These are phyloP conservation scores for Sporothrix euskadiensis DNA, from an alignment of 2,329 filamentous ascomycete species.

Conservation along the genomic window DNA sequence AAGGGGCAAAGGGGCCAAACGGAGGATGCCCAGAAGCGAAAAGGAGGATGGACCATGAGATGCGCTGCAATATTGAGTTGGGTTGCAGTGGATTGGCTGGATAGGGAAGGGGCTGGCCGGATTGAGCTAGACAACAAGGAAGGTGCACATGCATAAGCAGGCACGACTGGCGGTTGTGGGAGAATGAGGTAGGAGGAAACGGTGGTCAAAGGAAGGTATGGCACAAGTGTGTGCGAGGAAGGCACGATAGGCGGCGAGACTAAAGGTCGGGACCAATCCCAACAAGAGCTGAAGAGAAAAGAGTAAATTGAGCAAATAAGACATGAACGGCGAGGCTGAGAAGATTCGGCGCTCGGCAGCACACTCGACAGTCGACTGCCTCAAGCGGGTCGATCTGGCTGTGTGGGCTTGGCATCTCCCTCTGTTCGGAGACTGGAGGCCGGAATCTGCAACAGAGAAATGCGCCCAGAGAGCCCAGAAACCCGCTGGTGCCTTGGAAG, in stretches of 20 bases:
- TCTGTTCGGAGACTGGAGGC: neutral
- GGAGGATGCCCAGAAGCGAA: neutral
- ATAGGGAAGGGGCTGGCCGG: neutral
- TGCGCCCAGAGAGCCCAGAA: neutral
- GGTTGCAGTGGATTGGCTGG: neutral
- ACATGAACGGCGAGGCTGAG: neutral
- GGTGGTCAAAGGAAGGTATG: neutral
- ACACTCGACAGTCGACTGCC: neutral
- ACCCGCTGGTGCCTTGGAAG: neutral
- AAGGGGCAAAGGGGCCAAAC: neutral
- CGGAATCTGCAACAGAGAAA: neutral
- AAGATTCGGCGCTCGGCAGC: neutral
- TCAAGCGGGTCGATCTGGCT: neutral
- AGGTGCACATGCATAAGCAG: no score
- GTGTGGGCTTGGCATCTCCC: neutral
- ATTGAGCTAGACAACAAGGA: neutral
- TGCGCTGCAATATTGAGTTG: constrained; percentile 5
- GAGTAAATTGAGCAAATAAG: neutral
- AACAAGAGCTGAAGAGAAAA: neutral
- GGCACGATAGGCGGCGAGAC: neutral
- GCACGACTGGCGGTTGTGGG: neutral
- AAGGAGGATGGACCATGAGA: neutral
- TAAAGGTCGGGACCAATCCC: neutral
- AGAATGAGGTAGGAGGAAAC: constrained; percentile 10
- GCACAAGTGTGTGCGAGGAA: neutral